Evolutionary conservation across 768 basidiomycete genomes (phyloP).

Genomic region (Aureoboletus auriporus): DNA sequence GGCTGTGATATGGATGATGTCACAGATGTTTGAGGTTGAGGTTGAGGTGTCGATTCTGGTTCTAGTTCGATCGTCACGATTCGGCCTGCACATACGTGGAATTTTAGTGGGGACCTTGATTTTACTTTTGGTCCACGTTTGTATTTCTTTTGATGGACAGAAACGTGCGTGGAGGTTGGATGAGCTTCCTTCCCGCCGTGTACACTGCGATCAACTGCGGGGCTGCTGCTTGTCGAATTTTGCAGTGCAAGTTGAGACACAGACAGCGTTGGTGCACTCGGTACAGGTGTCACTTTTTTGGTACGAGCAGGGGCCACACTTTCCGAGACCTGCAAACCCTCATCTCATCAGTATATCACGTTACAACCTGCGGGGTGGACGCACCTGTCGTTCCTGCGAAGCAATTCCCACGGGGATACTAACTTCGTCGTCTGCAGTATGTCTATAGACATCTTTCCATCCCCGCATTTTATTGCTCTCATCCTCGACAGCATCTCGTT

Average conservation of each 20-base stretch:
- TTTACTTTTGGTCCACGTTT: neutral
- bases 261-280: neutral
- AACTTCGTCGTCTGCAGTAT: too few species aligned
- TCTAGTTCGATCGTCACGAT: constrained; percentile 6
- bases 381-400: neutral
- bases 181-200: neutral
- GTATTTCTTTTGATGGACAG: neutral
- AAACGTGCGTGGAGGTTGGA: neutral
- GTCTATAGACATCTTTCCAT: neutral
- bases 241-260: neutral
- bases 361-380: neutral
- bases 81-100: constrained; percentile 14
- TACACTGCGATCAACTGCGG: too few species aligned
- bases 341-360: neutral
- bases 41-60: neutral
- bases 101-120: neutral
- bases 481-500: neutral
- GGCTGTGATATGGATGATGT: neutral
- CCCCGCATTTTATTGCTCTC: neutral
- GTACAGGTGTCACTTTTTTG: neutral
- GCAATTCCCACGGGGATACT: neutral
- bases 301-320: neutral
- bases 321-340: neutral
- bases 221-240: neutral
- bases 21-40: neutral